phyloP scores from a whole-genome alignment of 768 basidiomycete genomes.

The Tremella fuciformis region DNA sequence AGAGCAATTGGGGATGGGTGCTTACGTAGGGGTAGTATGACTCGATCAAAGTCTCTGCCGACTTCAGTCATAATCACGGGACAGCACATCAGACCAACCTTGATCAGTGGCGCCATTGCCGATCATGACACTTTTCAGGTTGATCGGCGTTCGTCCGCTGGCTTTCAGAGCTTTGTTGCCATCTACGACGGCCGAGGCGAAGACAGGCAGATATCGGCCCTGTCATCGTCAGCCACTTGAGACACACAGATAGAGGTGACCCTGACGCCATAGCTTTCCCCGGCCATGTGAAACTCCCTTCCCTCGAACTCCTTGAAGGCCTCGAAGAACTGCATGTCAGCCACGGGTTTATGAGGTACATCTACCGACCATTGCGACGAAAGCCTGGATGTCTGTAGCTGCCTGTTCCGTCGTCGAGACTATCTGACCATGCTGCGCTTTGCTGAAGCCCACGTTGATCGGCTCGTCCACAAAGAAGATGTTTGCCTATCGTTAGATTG shows the following conservation, averaged over 20 bases:
- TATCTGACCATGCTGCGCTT: constrained; percentile 63
- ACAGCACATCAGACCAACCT: constrained; percentile 16
- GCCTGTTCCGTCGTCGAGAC: constrained; percentile 77
- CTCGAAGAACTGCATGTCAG: constrained; percentile 61
- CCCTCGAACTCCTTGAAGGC: constrained; percentile 71
- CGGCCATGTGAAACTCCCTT: constrained; percentile 67
- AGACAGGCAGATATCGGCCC: constrained; percentile 54
- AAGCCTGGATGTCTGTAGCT: constrained; percentile 69
- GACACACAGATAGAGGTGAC: background rate
- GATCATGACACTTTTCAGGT: constrained; percentile 70
- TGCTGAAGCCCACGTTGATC: constrained; percentile 52
- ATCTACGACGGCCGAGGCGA: constrained; percentile 73
- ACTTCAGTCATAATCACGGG: constrained; percentile 13
- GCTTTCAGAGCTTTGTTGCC: constrained; percentile 61
- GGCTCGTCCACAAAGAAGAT: constrained; percentile 63
- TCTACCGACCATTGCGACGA: constrained; percentile 60
- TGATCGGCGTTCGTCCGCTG: constrained; percentile 60
- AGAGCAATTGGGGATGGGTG: background rate
- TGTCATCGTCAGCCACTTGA: constrained; percentile 14
- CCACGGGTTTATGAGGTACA: background rate
- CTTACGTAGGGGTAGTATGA: constrained; percentile 46
- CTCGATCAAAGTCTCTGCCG: constrained; percentile 21
- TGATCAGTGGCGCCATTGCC: constrained; percentile 56
- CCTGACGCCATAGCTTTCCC: constrained; percentile 68
- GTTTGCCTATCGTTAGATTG: constrained; percentile 38